These are phyloP conservation scores for Rhizopogon vesiculosus DNA, from an alignment of 768 basidiomycete species.

Conservation along the genomic window DNA sequence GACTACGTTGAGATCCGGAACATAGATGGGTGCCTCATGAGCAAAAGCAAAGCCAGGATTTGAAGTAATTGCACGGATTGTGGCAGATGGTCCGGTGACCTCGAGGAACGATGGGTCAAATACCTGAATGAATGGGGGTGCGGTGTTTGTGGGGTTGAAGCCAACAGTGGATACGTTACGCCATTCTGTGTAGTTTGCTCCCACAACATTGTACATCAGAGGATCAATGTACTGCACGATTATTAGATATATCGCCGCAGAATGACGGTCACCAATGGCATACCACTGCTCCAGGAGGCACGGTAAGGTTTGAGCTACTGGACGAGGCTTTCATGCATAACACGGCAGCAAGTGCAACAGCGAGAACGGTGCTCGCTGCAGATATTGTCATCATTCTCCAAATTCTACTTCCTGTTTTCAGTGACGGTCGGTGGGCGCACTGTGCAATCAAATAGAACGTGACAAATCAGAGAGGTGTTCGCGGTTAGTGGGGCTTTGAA, in stretches of 20 bases:
- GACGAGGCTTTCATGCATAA: not conserved
- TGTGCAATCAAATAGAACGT: not conserved
- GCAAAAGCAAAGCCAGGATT: conserved; percentile 65
- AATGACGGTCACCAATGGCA: not conserved
- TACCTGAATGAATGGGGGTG: conserved; percentile 57
- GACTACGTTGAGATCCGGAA: conserved; percentile 62
- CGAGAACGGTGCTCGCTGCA: not conserved
- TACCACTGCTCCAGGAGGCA: conserved; percentile 19
- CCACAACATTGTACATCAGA: conserved; percentile 47
- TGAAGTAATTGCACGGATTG: conserved; percentile 54
- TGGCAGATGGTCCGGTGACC: conserved; percentile 54
- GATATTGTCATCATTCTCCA: conserved; percentile 1
- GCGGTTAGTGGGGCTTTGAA: not conserved
- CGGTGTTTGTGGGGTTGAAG: conserved; percentile 58
- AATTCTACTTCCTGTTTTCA: not conserved
- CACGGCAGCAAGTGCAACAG: not conserved
- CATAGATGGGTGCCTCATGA: conserved; percentile 74
- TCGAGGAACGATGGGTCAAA: conserved; percentile 51
- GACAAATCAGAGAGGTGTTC: not conserved
- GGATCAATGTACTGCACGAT: conserved; percentile 44
- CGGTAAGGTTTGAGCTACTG: not conserved
- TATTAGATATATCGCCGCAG: not conserved
- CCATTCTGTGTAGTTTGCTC: conserved; percentile 35
- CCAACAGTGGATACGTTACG: conserved; percentile 33
- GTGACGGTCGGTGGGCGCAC: not conserved